Evolutionary conservation across 306 rosid genomes (phyloP).

Genomic region (Cicer cuneatum): DNA sequence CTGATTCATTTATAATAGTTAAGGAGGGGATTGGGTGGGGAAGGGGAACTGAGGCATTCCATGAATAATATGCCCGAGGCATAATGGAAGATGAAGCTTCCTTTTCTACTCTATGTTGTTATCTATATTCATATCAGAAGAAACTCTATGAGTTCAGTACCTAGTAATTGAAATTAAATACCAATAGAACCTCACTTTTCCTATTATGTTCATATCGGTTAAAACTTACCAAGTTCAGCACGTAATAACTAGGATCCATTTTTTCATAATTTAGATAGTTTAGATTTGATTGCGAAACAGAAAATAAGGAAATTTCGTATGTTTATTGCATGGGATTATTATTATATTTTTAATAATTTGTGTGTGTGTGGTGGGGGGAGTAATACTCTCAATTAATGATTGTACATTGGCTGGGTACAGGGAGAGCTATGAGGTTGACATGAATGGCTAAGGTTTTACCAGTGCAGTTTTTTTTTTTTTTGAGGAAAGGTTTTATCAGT

Average conservation of each 20-base stretch:
- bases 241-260: not conserved
- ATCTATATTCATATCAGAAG: not conserved
- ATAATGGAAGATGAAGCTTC: slow-evolving; percentile 25
- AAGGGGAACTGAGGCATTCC: not conserved
- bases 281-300: not conserved
- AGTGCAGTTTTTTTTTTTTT: not conserved
- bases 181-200: not conserved
- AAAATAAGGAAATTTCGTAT: not conserved
- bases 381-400: slow-evolving; percentile 2
- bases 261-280: slow-evolving; percentile 4
- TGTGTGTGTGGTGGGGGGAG: too few species aligned
- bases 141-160: slow-evolving; percentile 4
- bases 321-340: not conserved
- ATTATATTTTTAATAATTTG: too few species aligned
- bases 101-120: slow-evolving; percentile 10
- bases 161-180: not conserved
- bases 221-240: not conserved
- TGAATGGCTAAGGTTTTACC: slow-evolving; percentile 11
- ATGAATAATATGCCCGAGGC: not conserved
- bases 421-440: slow-evolving; percentile 5
- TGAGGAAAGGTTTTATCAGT: not conserved
- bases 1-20: not conserved
- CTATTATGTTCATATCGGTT: not conserved
- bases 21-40: slow-evolving; percentile 11
- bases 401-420: not conserved